Evolutionary conservation across 192 early-diverging fungal genomes (phyloP), one percentile per base, ranked within the genome.

Genomic region (Umbelopsis ramanniana): DNA sequence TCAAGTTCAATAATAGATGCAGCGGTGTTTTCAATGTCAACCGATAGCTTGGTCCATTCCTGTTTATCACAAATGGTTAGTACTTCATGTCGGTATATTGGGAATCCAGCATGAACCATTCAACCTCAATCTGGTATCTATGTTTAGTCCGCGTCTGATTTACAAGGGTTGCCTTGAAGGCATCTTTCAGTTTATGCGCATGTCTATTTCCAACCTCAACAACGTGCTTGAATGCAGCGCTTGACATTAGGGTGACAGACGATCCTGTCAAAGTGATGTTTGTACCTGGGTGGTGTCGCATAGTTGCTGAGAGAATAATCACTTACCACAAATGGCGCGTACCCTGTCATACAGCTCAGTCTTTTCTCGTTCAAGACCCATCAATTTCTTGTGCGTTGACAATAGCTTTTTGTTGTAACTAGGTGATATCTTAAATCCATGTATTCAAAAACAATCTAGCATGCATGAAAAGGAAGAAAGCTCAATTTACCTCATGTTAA

Each of bases 41-140:
- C 81, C 26, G 86, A 81, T 24, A 92, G 43, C n/a, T 84, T 72
- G n/a, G 87, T 85, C 89, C 89, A 92, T 60, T 76, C 60, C 68
- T 72, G 57, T 70, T 82, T 75, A n/a, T 43, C 10, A 72, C 8
- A 26, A 35, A 19, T 17, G 57, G 29, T 63, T 12, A 19, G 29
- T 33, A 10, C 0, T 26, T 24, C 2, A 22, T 12, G 23, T 10
- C 14, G 53, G 6, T 4, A 26, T 35, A 38, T 63, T 37, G 26
- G 4, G 3, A 14, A 37, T 63, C 19, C 12, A 63, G 40, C 6
- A 4, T 43, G 40, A 37, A 63, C 26, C 12, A 37, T 63, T 15
- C 9, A n/a, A 72, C 71, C 24, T 74, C 46, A 40, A 77, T 17
- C 54, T 86, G 86, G 55, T 82, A 90, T 43, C 89, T 83, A 45